phyloP scores from a whole-genome alignment of 2,329 filamentous ascomycete species.

The Alternaria gaisen region DNA sequence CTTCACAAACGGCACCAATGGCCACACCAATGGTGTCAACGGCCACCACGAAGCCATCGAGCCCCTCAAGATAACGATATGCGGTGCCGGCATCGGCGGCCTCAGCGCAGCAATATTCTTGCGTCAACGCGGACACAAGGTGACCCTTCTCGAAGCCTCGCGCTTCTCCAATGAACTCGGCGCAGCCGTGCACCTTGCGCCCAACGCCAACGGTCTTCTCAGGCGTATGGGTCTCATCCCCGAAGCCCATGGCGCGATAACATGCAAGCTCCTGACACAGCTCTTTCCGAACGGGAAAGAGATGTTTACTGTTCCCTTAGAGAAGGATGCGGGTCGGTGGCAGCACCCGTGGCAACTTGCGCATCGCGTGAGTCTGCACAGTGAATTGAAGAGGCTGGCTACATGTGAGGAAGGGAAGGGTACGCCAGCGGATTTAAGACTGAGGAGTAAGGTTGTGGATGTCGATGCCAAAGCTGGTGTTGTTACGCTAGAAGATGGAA shows the following conservation, averaged over 20 bases:
- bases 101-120: slow-evolving; percentile 63
- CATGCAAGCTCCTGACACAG: slow-evolving; percentile 45
- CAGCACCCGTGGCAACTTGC: slow-evolving; percentile 63
- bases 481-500: slow-evolving; percentile 51
- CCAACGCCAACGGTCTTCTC: slow-evolving; percentile 68
- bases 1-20: slow-evolving; percentile 20
- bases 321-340: slow-evolving; percentile 56
- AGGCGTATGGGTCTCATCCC: slow-evolving; percentile 55
- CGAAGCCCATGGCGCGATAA: slow-evolving; percentile 51
- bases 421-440: slow-evolving; percentile 52
- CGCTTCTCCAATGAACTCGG: slow-evolving; percentile 65
- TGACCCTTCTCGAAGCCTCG: slow-evolving; percentile 56
- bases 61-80: slow-evolving; percentile 53
- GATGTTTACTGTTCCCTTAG: slow-evolving; percentile 50
- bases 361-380: slow-evolving; percentile 64
- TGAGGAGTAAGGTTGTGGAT: slow-evolving; percentile 55
- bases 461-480: slow-evolving; percentile 50
- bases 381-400: slow-evolving; percentile 60
- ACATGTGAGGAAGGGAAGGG: slow-evolving; percentile 49
- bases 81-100: slow-evolving; percentile 62
- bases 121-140: slow-evolving; percentile 51
- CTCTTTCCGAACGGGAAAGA: slow-evolving; percentile 50
- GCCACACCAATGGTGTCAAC: slow-evolving; percentile 8
- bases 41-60: neutral
- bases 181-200: slow-evolving; percentile 69